Conservation (phyloP, 495 filamentous ascomycete species). For the Aspergillus indologenus region DNA sequence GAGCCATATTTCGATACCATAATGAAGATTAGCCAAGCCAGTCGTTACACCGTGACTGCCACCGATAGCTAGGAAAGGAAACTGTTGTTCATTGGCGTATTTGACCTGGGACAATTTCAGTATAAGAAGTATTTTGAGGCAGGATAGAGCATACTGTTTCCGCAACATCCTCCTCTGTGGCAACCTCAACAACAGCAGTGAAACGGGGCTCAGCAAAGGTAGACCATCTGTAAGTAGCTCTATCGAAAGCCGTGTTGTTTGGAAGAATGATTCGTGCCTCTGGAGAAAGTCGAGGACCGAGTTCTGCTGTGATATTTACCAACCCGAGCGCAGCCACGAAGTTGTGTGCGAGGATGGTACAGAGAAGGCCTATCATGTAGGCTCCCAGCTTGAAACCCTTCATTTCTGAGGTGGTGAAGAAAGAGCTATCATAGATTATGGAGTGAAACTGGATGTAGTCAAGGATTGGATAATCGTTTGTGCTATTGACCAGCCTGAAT, state of each 20-base stretch:
- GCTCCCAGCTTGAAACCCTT: background rate
- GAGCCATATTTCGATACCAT: slow-evolving; percentile 50
- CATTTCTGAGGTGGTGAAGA: background rate
- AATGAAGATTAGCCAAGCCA: slow-evolving; percentile 39
- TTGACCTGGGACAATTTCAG: slow-evolving; percentile 29
- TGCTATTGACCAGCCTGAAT: background rate
- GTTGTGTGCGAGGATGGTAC: background rate
- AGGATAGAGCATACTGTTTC: background rate
- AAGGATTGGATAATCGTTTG: background rate
- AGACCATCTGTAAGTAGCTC: background rate
- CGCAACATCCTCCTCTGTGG: background rate
- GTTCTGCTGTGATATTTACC: background rate
- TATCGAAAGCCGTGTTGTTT: background rate
- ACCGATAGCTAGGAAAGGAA: slow-evolving; percentile 52
- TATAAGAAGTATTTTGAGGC: no score
- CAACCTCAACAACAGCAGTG: background rate
- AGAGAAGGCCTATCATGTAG: background rate
- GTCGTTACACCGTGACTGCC: slow-evolving; percentile 45
- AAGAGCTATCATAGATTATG: background rate
- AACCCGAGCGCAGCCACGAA: background rate
- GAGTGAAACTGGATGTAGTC: background rate
- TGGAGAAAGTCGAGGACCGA: background rate
- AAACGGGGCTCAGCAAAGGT: background rate
- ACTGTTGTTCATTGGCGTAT: slow-evolving; percentile 39
- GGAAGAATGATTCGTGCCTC: background rate